Evolutionary conservation across 2,329 filamentous ascomycete genomes (phyloP), one percentile per base, ranked within the genome.

Genomic region (Didymella pinodella): DNA sequence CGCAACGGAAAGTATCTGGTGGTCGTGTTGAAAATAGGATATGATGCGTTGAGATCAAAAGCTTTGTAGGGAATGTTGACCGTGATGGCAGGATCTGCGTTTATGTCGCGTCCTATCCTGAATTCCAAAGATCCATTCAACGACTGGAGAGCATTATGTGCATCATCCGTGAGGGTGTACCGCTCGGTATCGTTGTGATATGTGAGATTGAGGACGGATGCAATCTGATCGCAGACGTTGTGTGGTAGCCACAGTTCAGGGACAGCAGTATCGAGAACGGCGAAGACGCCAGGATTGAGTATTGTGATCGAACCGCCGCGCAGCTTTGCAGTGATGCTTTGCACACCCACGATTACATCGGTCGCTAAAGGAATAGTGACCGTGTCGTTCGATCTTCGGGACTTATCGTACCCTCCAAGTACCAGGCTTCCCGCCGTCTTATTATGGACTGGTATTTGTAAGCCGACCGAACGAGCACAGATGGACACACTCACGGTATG

Each of bases 331-430:
- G 74, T 75, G 57, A 83, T 77, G 2, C 70, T 74, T 46, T 78
- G 75, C n/a, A 83, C 83, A 25, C 83, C 85, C 14, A 89, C 83
- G 26, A 91, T 81, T 16, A 88, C 75, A 61, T 88, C 82, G 48
- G 86, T 83, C 43, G 82, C 79, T 16, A 80, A 78, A 45, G 86
- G 77, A 41, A 78, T 81, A 72, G 91, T 91, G 2, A 80, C 80
- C 10, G 82, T 80, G 53, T 87, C 79, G 70, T 91, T 90, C 1
- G 82, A 77, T 32, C 85, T 78, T 59, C 88, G 84, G 43, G 84
- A 83, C 10, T 80, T 74, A 70, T 92, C 90, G 70, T 88, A 91
- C 28, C 90, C 90, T 25, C 90, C 90, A 7, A 93, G 78, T 0
- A 87, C 90, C 36, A 92, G 75, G 29, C 78, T 81, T 10, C 69